Evolutionary conservation across 176 grass and related monocot genomes (phyloP), one percentile per base, ranked within the genome.

Genomic region (Phyllostachys edulis): DNA sequence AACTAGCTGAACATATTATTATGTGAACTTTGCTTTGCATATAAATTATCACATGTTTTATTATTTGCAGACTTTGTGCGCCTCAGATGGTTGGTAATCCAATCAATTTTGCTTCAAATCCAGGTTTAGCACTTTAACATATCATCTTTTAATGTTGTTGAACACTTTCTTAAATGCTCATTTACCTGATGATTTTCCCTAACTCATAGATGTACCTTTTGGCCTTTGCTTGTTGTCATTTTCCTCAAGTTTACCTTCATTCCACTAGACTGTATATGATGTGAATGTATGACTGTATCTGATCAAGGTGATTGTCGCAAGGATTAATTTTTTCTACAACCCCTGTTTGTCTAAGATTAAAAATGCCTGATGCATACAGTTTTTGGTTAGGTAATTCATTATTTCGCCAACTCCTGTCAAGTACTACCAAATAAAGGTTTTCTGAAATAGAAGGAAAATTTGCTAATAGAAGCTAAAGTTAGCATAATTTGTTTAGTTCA

Each of bases 401-500:
- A 62, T 78, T 63, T 63, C 39, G 26, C 0, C 1, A 32, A 78
- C 56, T 62, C 56, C 1, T 55, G 52, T 55, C 18, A 55, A 21
- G 18, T 55, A 55, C 17, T 21, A 6, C 16, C 14, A 18, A 54
- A 0, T 27, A n/a, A 41, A 45, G 36, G 23, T n/a, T 45, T 62
- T 45, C 21, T 45, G 57, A 63, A 63, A 78, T 16, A 27, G 38
- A 63, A 63, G 0, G 24, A 78, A 21, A 9, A 47, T 63, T 44
- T 78, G n/a, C 15, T 78, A 20, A 78, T 63, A 63, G 76, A 78
- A 63, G 46, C 39, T 57, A 34, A 46, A 46, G 14, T 63, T 77
- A 78, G 23, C 57, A 63, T 44, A 45, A 24, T 4, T 45, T 78
- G 7, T 17, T 13, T 29, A 42, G 9, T 46, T 46, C 38, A 45